Conservation (phyloP, 768 basidiomycete species). For the Suillus plorans region DNA sequence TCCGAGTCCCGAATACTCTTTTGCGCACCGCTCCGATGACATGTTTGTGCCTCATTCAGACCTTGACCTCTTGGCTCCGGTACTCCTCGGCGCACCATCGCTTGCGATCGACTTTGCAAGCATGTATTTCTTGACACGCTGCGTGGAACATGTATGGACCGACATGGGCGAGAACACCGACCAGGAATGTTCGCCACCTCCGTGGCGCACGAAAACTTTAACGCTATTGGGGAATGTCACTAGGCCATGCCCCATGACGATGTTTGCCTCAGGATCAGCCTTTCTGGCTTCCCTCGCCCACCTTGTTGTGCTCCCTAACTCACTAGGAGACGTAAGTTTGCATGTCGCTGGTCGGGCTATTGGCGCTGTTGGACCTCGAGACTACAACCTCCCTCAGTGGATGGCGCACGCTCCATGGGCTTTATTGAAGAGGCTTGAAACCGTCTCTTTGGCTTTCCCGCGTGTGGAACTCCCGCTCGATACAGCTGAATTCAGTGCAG, state of each 20-base stretch:
- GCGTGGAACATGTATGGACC: constrained; percentile 17
- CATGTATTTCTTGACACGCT: constrained; percentile 37
- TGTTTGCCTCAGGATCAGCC: constrained; percentile 18
- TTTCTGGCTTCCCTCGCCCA: constrained; percentile 40
- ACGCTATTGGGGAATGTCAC: constrained; percentile 39
- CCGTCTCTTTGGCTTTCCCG: background rate
- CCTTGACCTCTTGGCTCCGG: constrained; percentile 10
- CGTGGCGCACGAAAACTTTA: constrained; percentile 17
- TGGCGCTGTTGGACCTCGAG: background rate
- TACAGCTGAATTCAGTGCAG: background rate
- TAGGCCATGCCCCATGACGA: constrained; percentile 27
- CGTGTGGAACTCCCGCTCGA: background rate
- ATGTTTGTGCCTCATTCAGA: constrained; percentile 21
- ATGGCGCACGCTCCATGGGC: constrained; percentile 11
- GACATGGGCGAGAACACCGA: no score
- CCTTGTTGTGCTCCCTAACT: constrained; percentile 26
- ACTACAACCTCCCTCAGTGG: constrained; percentile 16
- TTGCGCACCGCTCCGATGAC: constrained; percentile 2
- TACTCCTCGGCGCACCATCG: constrained; percentile 5
- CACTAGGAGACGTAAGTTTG: background rate
- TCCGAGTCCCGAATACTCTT: constrained; percentile 13
- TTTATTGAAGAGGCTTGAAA: constrained; percentile 28
- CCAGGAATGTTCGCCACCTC: constrained; percentile 25
- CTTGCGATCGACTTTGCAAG: constrained; percentile 10
- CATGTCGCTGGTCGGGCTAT: background rate